A percentile compares a stretch with the other conserved stretches of the same genome.
Conservation (phyloP, 139 green algal genomes). For the Dunaliella sp. region DNA sequence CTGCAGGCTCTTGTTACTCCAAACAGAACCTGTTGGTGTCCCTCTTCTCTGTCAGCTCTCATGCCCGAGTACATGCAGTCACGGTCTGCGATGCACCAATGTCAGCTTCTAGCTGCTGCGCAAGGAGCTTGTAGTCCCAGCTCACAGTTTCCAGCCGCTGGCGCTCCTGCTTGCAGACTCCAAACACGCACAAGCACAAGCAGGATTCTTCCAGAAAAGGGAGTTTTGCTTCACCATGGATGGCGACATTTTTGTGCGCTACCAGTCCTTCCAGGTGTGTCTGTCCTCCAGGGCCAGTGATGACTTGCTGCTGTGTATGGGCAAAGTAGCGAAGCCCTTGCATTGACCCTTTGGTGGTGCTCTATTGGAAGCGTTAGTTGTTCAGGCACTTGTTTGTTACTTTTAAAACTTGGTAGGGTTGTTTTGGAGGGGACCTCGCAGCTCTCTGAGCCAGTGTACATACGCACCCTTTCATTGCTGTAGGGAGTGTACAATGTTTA, state of each 20-base stretch:
- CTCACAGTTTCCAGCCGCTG: not conserved
- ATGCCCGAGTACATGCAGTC: not conserved
- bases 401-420: no score
- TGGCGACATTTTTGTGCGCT: slow-evolving; percentile 97
- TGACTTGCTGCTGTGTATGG: no score
- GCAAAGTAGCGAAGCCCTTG: no score
- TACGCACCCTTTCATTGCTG: no score
- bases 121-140: not conserved
- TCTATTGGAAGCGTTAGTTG: no score
- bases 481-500: no score
- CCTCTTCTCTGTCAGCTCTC: not conserved
- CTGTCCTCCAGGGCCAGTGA: not conserved
- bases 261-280: slow-evolving; percentile 93
- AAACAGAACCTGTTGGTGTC: not conserved
- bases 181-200: slow-evolving; percentile 75
- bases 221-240: slow-evolving; percentile 99
- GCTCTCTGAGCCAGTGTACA: no score
- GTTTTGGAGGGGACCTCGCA: no score
- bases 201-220: slow-evolving; percentile 68
- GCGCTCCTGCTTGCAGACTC: slow-evolving; percentile 45
- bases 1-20: not conserved
- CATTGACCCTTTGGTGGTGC: no score
- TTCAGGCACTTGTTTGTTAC: no score
- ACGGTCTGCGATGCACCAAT: not conserved
- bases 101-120: not conserved